Base-by-base conservation (phyloP, 371 early-diverging fungal species). In the Zopfochytrium polystomum region DNA sequence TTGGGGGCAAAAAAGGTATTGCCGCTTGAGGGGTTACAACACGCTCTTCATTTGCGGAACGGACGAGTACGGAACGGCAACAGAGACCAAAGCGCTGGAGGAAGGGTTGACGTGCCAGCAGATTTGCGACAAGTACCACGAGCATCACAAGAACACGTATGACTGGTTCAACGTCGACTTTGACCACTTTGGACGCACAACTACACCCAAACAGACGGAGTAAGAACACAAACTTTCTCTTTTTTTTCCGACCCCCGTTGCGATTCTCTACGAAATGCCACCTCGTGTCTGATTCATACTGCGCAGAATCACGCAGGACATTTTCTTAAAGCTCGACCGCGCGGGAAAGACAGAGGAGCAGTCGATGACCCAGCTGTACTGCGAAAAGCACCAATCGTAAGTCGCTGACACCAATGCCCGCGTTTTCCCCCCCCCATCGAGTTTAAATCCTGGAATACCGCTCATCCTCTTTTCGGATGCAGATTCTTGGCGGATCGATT, bases 31-130 rank as follows among this genome's bases (percentile, higher is more conserved):
- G 43, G 92, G 90, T n/a, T 81, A 89, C 74, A 95, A 98, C 70
- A 87, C 89, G 2, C 73, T 95, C n/a, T 95, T 81, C 70, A 85
- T 99, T 47, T 95, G 97, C 76, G 99, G 99, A 64, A 99, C 99
- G 1, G 99, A 99, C 76, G 99, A 99, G 80, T 99, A 99, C 76
- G 99, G 99, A 56, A 99, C 99, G 27, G 98, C 99, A 11, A 99
- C 99, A 3, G 99, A 99, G 80, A 98, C 99, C 46, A 96, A 95
- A 75, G 99, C 99, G 4, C 74, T 98, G 30, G 90, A 95, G 65
- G 95, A 95, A 66, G 88, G 88, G 7, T 78, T 91, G 6, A 78
- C 90, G 22, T 97, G 97, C 72, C 84, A 87, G 64, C 95, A 87
- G 57, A 86, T 99, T 26, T 98, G 99, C 75, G 95, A 96, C 78